Base-by-base conservation (phyloP, 352 stramenopile species). In the Phytophthora fragariae region DNA sequence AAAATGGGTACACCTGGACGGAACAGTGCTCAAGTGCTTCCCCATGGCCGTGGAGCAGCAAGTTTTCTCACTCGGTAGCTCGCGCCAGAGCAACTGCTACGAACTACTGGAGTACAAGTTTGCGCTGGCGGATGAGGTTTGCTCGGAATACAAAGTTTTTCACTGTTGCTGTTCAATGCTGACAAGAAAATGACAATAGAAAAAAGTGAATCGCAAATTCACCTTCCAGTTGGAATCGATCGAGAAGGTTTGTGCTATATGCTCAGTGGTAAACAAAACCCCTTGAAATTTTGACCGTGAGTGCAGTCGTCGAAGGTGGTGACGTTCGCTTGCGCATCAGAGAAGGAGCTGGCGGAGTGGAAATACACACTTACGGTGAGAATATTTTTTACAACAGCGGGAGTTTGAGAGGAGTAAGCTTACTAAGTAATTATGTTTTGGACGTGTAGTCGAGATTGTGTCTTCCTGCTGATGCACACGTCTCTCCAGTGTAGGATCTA, bases 1-100 rank as follows among this genome's bases (percentile, higher is more conserved):
- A 62, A 95, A 93, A 57, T 93, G 88, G 88, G 86, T 91, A 6
- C 86, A 93, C 44, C 68, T 93, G 37, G 88, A 95, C 63, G 83
- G 82, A 35, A 76, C 76, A n/a, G 31, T 84, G 69, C 82, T 95
- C 71, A 92, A 89, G 44, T 93, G 86, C 70, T 92, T 92, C 58
- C 81, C 86, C 21, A 92, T 95, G 80, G 80, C 81, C 49, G 79
- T 84, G 14, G 78, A 90, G 65, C 77, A 85, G 61, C 69, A 76
- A 12, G 64, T 85, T 35, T 92, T 93, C 68, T 85, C 86, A 29
- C 78, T 90, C 50, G 73, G 83, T 3, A 88, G 82, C 35, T 79
- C 80, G 0, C 81, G 81, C 4, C 79, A 88, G 19, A 91, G 70
- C 53, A 80, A 69, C 14, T 73, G 76, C 3, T 79, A 92, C 12